Evolutionary conservation across 345 rosid genomes (phyloP), one percentile per base, ranked within the genome.

Genomic region (Leavenworthia alabamica): DNA sequence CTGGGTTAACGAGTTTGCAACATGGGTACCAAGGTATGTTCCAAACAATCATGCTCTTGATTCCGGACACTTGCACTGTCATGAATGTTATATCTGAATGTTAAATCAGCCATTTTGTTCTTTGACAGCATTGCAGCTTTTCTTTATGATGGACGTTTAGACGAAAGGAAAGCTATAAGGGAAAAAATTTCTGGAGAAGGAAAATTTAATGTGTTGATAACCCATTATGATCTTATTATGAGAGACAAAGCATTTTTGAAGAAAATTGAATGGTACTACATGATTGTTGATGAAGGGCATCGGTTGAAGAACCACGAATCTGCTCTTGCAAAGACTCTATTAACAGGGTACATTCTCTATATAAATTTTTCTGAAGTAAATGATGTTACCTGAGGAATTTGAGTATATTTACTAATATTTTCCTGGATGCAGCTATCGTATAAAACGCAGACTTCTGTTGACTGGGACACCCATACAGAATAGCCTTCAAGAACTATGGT

Each of bases 261-360:
- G 80, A 94, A 94, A 74, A 80, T 94, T 74, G 73, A 58, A n/a
- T 94, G 99, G 99, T 48, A 24, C 16, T 94, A 94, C 79, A 76
- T 94, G 95, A 88, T 94, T 68, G 95, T 94, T 66, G 99, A 94
- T 72, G 99, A 94, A 86, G 99, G 99, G 37, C 99, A 94, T 71
- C 88, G 99, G 19, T 73, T 94, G 72, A 94, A 94, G 84, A 94
- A 94, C 75, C 96, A 86, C 2, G 96, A 88, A 63, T 86, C 96
- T 66, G 95, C 96, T 60, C 96, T 94, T 26, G 90, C 92, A 3
- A 79, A 80, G 72, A 94, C 97, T 75, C 88, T 94, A 42, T 39
- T 74, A 51, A 33, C 92, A 33, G 96, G 99, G 99, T 93, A 84
- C 64, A 73, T 13, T 13, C 73, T 53, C 71, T 44, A 35, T 52